A percentile compares a stretch with the other conserved stretches of the same genome.
phyloP scores from a whole-genome alignment of 2,329 filamentous ascomycete genomes.

The Pezicula carpinea region DNA sequence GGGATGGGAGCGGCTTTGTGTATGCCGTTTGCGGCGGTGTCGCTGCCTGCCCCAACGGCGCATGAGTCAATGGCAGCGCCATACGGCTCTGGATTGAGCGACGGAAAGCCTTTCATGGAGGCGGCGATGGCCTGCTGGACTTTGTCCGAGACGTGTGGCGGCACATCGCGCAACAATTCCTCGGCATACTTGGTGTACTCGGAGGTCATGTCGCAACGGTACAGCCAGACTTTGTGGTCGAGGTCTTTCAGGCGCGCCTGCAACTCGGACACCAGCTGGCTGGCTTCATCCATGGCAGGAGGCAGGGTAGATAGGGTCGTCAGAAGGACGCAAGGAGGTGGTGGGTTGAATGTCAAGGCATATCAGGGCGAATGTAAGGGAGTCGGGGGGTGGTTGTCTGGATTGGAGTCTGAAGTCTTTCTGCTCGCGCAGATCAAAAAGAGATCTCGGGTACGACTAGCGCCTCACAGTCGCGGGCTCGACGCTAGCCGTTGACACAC shows the following conservation, averaged over 20 bases:
- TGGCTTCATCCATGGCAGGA: constrained; percentile 41
- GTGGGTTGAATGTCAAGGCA: not conserved
- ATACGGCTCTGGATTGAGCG: constrained; percentile 19
- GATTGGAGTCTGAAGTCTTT: too few relatives aligned
- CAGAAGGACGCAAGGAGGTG: not conserved
- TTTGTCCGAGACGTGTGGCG: constrained; percentile 41
- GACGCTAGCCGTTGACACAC: too few relatives aligned
- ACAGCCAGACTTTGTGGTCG: constrained; percentile 51
- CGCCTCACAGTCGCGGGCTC: too few relatives aligned
- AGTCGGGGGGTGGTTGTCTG: too few relatives aligned
- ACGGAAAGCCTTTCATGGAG: constrained; percentile 19
- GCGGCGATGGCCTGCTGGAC: constrained; percentile 38
- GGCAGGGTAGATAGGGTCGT: not conserved
- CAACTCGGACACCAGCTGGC: constrained; percentile 35
- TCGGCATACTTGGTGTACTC: constrained; percentile 53
- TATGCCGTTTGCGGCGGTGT: constrained; percentile 7
- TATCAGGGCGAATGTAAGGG: too few relatives aligned
- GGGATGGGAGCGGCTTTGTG: constrained; percentile 13
- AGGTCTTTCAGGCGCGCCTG: constrained; percentile 40
- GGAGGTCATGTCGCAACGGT: constrained; percentile 50
- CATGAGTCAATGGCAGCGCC: constrained; percentile 17
- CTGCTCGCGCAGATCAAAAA: too few relatives aligned
- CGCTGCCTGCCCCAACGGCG: constrained; percentile 13
- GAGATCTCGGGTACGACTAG: too few relatives aligned
- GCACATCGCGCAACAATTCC: constrained; percentile 42